phyloP scores from a whole-genome alignment of 1,284 basidiomycete species.

The Cutaneotrichosporon curvatum region DNA sequence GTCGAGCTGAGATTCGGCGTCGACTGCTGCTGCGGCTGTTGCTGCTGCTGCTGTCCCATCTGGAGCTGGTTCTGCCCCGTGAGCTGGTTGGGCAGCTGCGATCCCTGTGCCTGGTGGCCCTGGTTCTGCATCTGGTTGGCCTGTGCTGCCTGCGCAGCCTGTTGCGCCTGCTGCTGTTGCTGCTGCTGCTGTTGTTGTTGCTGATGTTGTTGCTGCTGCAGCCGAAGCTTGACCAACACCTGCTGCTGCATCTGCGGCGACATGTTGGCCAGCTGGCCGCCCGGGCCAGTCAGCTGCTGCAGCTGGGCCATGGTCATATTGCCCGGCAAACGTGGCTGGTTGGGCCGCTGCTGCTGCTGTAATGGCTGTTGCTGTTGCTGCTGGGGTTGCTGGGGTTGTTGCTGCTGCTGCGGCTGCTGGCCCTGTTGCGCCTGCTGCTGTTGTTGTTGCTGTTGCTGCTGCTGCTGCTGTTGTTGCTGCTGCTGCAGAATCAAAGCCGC shows the following conservation, averaged over 20 bases:
- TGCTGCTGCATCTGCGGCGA: constrained; percentile 12
- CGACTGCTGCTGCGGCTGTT: constrained; percentile 9
- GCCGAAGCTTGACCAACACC: constrained; percentile 6
- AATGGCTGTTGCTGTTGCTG: constrained; percentile 1
- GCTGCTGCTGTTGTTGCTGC: constrained; percentile 1
- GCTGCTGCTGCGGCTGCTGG: background rate
- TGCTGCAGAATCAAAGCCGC: constrained; percentile 5
- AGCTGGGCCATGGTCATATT: constrained; percentile 8
- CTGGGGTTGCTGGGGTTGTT: no score
- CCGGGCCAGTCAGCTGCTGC: constrained; percentile 8
- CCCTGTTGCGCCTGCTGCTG: constrained; percentile 4
- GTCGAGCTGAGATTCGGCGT: constrained; percentile 6
- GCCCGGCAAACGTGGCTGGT: background rate
- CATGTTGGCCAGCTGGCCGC: constrained; percentile 6
- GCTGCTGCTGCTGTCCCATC: constrained; percentile 1
- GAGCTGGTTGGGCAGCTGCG: background rate
- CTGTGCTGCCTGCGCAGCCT: constrained; percentile 1
- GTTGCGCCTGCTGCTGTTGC: constrained; percentile 2
- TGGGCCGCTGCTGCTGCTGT: constrained; percentile 3
- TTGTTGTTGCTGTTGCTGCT: constrained; percentile 3
- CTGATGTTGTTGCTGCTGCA: constrained; percentile 6
- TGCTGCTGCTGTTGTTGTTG: constrained; percentile 8
- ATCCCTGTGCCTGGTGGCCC: background rate
- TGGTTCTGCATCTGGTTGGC: constrained; percentile 5
- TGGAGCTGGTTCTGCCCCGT: background rate